Evolutionary conservation across 2,329 filamentous ascomycete species (phyloP), one percentile per base, ranked within the genome.

Genomic region (Fusarium sp.): DNA sequence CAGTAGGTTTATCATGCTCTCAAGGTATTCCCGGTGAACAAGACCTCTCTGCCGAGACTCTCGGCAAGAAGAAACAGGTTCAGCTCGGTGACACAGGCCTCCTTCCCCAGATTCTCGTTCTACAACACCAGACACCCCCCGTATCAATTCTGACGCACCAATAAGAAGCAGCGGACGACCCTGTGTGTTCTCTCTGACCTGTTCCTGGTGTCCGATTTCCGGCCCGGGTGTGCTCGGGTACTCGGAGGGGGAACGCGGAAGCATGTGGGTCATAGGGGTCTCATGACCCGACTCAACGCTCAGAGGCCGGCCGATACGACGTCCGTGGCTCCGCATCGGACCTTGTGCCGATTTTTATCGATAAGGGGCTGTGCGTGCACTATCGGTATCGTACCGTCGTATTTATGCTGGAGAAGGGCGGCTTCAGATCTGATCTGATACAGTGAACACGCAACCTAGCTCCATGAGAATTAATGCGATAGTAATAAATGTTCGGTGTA

Each of bases 181-280:
- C 23, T 54, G 37, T 59, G 41, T 59, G 48, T 18, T 45, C 55
- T 54, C 32, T 53, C 12, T 42, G 9, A 53, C n/a, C 12, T 50
- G 62, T 49, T 59, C 66, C 64, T 68, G 46, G n/a, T 48, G 62
- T 66, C 70, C 60, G 70, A 72, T 70, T 65, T 63, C 50, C 63
- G 69, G 70, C 41, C 67, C 59, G 69, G 66, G 45, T 59, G 21
- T 37, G 42, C 25, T 71, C 66, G 69, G 69, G 34, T 53, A 53
- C 49, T 53, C 49, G 49, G 50, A 58, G 48, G 41, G 69, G 73
- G 12, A 40, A 42, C 77, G 75, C 76, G 61, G 73, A 73, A 74
- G 63, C 63, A 30, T 34, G 65, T 68, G 66, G 63, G 53, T 40
- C 56, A 28, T 50, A 7, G 50, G 68, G 55, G 61, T 72, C 71